phyloP scores from a whole-genome alignment of 164 flowering plant genomes.

The Vitis riparia region DNA sequence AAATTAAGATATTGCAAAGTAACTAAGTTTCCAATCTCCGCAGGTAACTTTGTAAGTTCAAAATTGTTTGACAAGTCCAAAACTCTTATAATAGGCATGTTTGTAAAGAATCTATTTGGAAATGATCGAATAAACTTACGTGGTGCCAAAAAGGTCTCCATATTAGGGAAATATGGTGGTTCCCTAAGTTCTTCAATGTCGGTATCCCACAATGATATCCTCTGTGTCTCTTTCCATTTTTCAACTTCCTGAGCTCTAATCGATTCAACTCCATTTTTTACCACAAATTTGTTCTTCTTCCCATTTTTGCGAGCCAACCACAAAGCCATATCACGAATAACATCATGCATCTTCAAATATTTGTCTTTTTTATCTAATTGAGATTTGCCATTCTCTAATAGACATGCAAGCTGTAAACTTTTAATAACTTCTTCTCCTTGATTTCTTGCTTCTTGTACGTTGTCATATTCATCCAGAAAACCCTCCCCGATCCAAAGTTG shows the following conservation, averaged over 20 bases:
- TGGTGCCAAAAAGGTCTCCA: too few species aligned
- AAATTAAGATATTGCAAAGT: too few species aligned
- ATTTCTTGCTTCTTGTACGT: too few species aligned
- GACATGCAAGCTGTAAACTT: neutral
- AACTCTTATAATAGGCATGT: too few species aligned
- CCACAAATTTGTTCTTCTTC: neutral
- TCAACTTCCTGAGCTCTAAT: neutral
- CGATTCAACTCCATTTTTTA: neutral
- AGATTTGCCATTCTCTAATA: neutral
- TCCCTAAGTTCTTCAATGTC: neutral
- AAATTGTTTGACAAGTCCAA: too few species aligned
- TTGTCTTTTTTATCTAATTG: neutral
- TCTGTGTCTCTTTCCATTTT: neutral
- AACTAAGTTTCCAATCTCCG: too few species aligned
- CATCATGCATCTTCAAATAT: conserved; percentile 14
- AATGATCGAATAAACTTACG: accelerated
- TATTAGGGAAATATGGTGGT: neutral
- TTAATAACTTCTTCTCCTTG: conserved; percentile 7
- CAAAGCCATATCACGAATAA: conserved; percentile 12
- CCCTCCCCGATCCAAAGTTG: conserved; percentile 20
- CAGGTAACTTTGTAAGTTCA: accelerated
- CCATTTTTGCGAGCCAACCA: neutral
- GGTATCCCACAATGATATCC: neutral
- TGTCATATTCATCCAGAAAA: conserved; percentile 4
- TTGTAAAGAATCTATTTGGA: too few species aligned